Evolutionary conservation across 2,329 filamentous ascomycete genomes (phyloP).

Genomic region (Rhexocercosporidium sp.): DNA sequence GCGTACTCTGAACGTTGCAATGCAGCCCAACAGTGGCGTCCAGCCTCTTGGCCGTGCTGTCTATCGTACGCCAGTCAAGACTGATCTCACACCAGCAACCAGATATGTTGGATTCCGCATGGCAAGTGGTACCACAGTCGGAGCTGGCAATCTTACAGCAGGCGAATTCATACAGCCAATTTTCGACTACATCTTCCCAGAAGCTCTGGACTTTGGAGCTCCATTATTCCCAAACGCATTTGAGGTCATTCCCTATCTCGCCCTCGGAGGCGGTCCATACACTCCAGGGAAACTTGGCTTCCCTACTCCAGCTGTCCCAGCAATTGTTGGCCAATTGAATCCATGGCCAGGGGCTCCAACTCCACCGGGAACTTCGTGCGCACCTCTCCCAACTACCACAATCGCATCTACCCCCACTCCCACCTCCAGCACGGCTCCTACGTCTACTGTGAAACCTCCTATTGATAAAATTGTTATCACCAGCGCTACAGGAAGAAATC

Average conservation of each 20-base stretch:
- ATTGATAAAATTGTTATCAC: constrained; percentile 21
- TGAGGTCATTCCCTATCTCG: constrained; percentile 42
- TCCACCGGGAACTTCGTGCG: constrained; percentile 17
- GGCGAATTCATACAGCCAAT: constrained; percentile 49
- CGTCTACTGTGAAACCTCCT: background rate
- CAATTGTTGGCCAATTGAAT: constrained; percentile 45
- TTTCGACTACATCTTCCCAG: constrained; percentile 50
- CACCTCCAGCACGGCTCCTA: constrained; percentile 11
- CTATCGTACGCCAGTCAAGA: constrained; percentile 37
- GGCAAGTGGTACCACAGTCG: constrained; percentile 42
- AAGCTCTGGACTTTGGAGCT: constrained; percentile 45
- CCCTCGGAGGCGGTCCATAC: constrained; percentile 41
- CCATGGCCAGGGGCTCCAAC: constrained; percentile 39
- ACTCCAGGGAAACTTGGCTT: constrained; percentile 28
- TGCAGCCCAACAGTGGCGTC: constrained; percentile 36
- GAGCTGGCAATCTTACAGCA: constrained; percentile 46
- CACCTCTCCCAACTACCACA: constrained; percentile 9
- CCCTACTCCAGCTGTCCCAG: background rate
- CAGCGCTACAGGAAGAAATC: constrained; percentile 10
- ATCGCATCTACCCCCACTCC: constrained; percentile 4
- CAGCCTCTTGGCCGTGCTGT: constrained; percentile 47
- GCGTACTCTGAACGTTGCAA: constrained; percentile 40
- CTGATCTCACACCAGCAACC: constrained; percentile 47
- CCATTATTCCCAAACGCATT: constrained; percentile 44
- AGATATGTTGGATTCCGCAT: constrained; percentile 42